phyloP scores from a whole-genome alignment of 106 monocot species.

The Gastrodia elata region DNA sequence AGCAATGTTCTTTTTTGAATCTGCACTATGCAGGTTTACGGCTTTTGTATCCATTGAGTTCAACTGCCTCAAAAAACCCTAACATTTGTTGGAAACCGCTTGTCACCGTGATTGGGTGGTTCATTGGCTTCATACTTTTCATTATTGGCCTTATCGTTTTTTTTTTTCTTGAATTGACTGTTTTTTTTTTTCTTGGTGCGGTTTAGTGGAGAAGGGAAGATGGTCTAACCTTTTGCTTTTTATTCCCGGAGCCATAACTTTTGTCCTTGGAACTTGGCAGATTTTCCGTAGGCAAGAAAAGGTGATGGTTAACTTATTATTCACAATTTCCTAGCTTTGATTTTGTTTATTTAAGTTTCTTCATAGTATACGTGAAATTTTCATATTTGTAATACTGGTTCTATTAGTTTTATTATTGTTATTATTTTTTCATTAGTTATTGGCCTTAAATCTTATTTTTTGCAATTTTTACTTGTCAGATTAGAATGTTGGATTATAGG shows the following conservation, averaged over 20 bases:
- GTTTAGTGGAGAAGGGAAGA: constrained; percentile 37
- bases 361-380: neutral
- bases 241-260: constrained; percentile 78
- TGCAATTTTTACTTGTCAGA: constrained; percentile 26
- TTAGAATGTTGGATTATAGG: constrained; percentile 90
- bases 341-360: neutral
- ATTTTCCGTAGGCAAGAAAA: constrained; percentile 79
- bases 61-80: neutral
- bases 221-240: constrained; percentile 70
- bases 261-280: constrained; percentile 95
- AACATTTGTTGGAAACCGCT: neutral
- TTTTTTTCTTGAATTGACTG: neutral
- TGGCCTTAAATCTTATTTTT: neutral
- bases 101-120: neutral
- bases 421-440: neutral
- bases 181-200: neutral
- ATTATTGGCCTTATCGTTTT: neutral
- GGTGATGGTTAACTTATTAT: constrained; percentile 23
- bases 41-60: neutral
- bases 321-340: neutral
- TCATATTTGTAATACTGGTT: neutral
- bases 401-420: neutral
- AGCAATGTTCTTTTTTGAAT: neutral
- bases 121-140: neutral
- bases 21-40: neutral